phyloP scores from a whole-genome alignment of 2,329 filamentous ascomycete genomes.

The Arthrobotrys sphaeroides region DNA sequence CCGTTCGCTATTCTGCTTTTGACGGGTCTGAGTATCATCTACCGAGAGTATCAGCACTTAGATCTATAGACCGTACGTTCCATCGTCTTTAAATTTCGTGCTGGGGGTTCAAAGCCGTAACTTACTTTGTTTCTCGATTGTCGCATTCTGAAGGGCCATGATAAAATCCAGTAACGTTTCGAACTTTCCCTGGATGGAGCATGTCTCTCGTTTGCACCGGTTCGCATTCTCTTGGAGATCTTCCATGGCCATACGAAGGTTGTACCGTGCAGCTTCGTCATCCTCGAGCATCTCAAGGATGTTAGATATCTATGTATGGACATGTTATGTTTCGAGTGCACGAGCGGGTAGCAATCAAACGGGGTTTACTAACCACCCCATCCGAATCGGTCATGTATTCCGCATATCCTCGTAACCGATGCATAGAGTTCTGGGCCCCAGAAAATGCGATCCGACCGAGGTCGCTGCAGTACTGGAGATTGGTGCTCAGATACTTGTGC shows the following conservation, averaged over 20 bases:
- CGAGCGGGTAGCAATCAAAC: too few species aligned
- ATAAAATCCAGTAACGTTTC: slow-evolving; percentile 25
- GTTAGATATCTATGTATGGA: slow-evolving; percentile 29
- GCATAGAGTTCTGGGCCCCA: slow-evolving; percentile 31
- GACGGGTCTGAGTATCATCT: slow-evolving; percentile 15
- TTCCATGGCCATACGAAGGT: slow-evolving; percentile 32
- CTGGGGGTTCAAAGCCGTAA: not conserved
- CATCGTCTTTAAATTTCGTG: too few species aligned
- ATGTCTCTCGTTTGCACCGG: slow-evolving; percentile 17
- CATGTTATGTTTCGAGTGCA: too few species aligned
- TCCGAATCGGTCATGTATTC: slow-evolving; percentile 24
- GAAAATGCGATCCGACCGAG: slow-evolving; percentile 26
- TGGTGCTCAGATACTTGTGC: slow-evolving; percentile 34
- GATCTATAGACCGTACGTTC: too few species aligned
- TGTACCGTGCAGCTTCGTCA: slow-evolving; percentile 27
- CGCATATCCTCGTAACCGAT: slow-evolving; percentile 13
- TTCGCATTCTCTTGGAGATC: slow-evolving; percentile 35
- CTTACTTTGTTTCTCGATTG: slow-evolving; percentile 23
- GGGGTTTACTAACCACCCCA: slow-evolving; percentile 16
- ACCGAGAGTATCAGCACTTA: not conserved
- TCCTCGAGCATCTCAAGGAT: slow-evolving; percentile 43
- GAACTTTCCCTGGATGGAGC: slow-evolving; percentile 27
- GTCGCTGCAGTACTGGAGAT: slow-evolving; percentile 34
- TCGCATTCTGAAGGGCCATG: slow-evolving; percentile 30
- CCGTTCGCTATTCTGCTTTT: slow-evolving; percentile 4